Evolutionary conservation across 495 filamentous ascomycete genomes (phyloP), one percentile per base, ranked within the genome.

Genomic region (Thermothielavioides terrestris): DNA sequence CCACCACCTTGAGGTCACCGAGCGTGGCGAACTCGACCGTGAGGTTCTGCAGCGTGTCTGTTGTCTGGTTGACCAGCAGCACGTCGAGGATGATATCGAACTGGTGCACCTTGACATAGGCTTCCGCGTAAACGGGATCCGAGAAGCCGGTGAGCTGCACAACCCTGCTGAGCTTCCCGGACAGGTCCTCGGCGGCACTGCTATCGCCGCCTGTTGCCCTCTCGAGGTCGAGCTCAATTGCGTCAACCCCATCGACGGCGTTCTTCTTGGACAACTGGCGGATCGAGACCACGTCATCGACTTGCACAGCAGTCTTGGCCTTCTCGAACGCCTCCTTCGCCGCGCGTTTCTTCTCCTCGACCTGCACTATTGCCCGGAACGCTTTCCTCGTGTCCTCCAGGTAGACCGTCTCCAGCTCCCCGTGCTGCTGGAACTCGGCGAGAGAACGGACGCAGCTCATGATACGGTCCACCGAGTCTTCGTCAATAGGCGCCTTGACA

Each of bases 1-100:
- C 94, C 15, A 99, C 90, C 42, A 99, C 94, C 73, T 97, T 97
- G 52, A 99, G 79, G 66, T 99, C 94, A 49, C 94, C 94, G 1
- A 99, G 77, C 0, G 94, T 99, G 41, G 94, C 94, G 59, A 99
- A 99, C 64, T 99, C 94, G 20, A 99, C 90, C 0, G 86, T 92
- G 22, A 99, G 80, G 55, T 99, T 99, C 62, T 97, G 94, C 17
- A 99, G 76, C 9, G 94, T 99, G 56, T 97, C 90, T 27, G 83
- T 84, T 3, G 94, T 99, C 68, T 99, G 94, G 67, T 99, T 99
- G 61, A 99, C 94, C 26, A 99, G 75, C 17, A 99, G 78, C 14
- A 99, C 92, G 62, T 99, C 94, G 6, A 99, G 77, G 17, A 99
- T 86, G 58, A 99, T 99, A 59, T 99, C 94, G 65, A 99, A 99